Evolutionary conservation across 805 yeast genomes (phyloP).

Genomic region (Candida anglica): DNA sequence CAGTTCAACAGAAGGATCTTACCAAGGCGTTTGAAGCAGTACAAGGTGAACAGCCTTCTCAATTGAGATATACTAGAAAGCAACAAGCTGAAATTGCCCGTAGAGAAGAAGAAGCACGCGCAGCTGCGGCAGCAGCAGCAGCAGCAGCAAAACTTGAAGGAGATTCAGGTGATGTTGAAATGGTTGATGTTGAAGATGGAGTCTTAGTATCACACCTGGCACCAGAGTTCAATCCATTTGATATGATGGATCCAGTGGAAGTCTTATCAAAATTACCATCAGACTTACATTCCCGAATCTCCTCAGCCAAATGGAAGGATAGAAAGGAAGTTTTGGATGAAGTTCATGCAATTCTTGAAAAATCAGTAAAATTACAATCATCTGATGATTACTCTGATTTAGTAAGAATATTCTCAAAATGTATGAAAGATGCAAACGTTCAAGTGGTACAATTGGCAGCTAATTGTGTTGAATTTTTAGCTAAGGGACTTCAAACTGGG

Average conservation of each 20-base stretch:
- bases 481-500: slow-evolving; percentile 57
- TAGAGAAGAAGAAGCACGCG: slow-evolving; percentile 9
- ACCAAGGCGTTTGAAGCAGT: slow-evolving; percentile 60
- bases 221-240: slow-evolving; percentile 59
- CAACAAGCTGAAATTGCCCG: slow-evolving; percentile 43
- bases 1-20: slow-evolving; percentile 87
- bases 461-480: slow-evolving; percentile 54
- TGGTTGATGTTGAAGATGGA: slow-evolving; percentile 23
- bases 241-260: slow-evolving; percentile 64
- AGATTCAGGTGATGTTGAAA: slow-evolving; percentile 12
- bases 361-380: slow-evolving; percentile 51
- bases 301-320: slow-evolving; percentile 83
- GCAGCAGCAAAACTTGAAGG: slow-evolving; percentile 1
- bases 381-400: slow-evolving; percentile 64
- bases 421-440: slow-evolving; percentile 84
- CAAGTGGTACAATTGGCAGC: slow-evolving; percentile 83
- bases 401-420: slow-evolving; percentile 60
- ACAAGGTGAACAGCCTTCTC: slow-evolving; percentile 39
- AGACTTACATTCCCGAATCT: slow-evolving; percentile 51
- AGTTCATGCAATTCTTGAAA: slow-evolving; percentile 41
- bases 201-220: slow-evolving; percentile 1
- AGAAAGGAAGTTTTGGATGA: slow-evolving; percentile 82
- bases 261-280: slow-evolving; percentile 63
- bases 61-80: slow-evolving; percentile 50
- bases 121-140: slow-evolving; percentile 10